Evolutionary conservation across 345 rosid genomes (phyloP).

Genomic region (Brassica nigra): DNA sequence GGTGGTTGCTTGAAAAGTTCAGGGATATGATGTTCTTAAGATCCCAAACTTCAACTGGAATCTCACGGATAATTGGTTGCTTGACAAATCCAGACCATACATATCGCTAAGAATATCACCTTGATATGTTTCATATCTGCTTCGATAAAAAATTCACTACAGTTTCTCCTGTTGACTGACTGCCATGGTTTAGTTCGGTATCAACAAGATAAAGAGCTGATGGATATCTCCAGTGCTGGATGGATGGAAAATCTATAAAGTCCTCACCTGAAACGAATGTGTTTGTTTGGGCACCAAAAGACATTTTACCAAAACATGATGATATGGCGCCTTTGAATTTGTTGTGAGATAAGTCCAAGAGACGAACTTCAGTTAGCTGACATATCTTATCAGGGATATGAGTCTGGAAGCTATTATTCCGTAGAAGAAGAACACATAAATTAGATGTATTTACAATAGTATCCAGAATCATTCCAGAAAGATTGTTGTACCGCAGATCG

Average conservation of each 20-base stretch:
- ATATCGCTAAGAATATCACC: not conserved
- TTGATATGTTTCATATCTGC: not conserved
- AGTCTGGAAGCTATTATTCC: not conserved
- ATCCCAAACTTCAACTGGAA: not conserved
- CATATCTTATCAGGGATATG: not conserved
- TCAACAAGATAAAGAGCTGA: not conserved
- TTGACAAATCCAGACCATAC: not conserved
- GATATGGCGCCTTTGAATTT: not conserved
- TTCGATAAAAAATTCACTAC: not conserved
- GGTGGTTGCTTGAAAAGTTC: not conserved
- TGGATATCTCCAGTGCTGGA: too few species aligned
- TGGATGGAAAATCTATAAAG: too few species aligned
- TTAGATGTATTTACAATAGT: not conserved
- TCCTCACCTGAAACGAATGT: too few species aligned
- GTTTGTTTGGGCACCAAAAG: too few species aligned
- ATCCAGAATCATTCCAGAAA: not conserved
- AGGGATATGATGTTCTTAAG: not conserved
- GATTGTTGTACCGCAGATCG: slow-evolving; percentile 2
- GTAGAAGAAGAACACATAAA: not conserved
- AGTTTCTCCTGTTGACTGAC: not conserved
- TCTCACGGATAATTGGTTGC: not conserved
- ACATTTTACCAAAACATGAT: too few species aligned
- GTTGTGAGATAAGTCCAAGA: slow-evolving; percentile 2
- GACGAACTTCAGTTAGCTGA: not conserved
- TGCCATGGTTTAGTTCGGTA: not conserved